phyloP scores from a whole-genome alignment of 139 green algal species.

The Yamagishiella unicocca region DNA sequence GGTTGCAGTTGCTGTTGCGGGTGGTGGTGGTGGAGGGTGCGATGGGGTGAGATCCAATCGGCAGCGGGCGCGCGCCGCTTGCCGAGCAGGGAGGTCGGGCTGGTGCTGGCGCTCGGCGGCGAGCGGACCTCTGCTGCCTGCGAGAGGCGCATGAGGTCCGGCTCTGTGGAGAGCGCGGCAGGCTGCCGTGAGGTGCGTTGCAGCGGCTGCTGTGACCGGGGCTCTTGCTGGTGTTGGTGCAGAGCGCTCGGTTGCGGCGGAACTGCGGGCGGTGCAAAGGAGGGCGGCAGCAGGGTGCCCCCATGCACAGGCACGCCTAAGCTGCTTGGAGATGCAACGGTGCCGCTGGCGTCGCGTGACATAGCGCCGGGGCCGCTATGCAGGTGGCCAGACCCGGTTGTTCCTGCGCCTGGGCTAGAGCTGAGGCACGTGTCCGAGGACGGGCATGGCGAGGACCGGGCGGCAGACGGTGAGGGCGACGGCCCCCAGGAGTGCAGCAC shows the following conservation, averaged over 20 bases:
- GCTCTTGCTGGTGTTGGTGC: too few species aligned
- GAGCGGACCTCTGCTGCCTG: too few species aligned
- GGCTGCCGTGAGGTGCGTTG: too few species aligned
- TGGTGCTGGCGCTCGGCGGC: background rate
- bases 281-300: too few species aligned
- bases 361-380: background rate
- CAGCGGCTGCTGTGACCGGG: too few species aligned
- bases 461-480: background rate
- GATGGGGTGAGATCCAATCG: background rate
- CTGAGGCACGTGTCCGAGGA: conserved; percentile 5
- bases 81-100: conserved; percentile 8
- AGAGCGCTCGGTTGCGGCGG: too few species aligned
- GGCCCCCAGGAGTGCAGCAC: conserved; percentile 4
- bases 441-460: background rate
- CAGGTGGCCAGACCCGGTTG: background rate
- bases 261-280: too few species aligned
- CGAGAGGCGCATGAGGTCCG: too few species aligned
- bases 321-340: background rate
- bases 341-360: background rate
- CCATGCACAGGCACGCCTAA: background rate
- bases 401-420: background rate
- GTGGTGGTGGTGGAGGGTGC: background rate
- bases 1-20: background rate
- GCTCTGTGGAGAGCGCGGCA: too few species aligned
- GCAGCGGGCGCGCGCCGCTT: background rate